Conservation (phyloP, 805 yeast genomes). For the Candida peoriensis region DNA sequence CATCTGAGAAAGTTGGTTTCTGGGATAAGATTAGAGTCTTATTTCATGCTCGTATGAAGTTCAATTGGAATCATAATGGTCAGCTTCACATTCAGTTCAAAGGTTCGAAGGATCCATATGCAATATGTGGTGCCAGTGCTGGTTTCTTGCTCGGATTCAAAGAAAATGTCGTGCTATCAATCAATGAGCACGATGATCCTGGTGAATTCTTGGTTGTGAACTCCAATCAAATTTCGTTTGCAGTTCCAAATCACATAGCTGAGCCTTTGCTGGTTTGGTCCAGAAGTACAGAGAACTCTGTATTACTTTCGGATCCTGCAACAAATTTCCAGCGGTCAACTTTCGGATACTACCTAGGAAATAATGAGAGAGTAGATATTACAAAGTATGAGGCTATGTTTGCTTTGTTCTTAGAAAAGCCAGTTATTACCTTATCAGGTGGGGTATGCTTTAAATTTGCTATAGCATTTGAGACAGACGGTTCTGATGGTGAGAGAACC, state of each 20-base stretch:
- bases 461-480: conserved; percentile 47
- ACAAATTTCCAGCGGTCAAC: conserved; percentile 39
- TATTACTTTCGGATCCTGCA: conserved; percentile 42
- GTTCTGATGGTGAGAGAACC: conserved; percentile 32
- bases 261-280: conserved; percentile 54
- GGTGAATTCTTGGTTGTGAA: conserved; percentile 57
- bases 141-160: conserved; percentile 78
- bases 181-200: conserved; percentile 68
- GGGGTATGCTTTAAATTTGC: conserved; percentile 57
- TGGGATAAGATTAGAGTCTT: conserved; percentile 86
- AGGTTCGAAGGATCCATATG: conserved; percentile 78
- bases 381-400: conserved; percentile 21
- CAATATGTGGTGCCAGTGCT: conserved; percentile 56
- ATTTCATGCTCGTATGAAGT: conserved; percentile 64
- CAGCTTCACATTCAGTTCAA: conserved; percentile 57
- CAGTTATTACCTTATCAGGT: conserved; percentile 54
- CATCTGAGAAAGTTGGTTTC: conserved; percentile 77
- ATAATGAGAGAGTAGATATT: conserved; percentile 16
- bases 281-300: conserved; percentile 37
- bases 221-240: conserved; percentile 60
- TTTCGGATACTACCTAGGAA: conserved; percentile 42
- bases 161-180: conserved; percentile 49
- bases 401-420: conserved; percentile 38
- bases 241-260: conserved; percentile 71
- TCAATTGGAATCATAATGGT: conserved; percentile 47